phyloP scores from a whole-genome alignment of 768 basidiomycete species.

The Suillus hirtellus region DNA sequence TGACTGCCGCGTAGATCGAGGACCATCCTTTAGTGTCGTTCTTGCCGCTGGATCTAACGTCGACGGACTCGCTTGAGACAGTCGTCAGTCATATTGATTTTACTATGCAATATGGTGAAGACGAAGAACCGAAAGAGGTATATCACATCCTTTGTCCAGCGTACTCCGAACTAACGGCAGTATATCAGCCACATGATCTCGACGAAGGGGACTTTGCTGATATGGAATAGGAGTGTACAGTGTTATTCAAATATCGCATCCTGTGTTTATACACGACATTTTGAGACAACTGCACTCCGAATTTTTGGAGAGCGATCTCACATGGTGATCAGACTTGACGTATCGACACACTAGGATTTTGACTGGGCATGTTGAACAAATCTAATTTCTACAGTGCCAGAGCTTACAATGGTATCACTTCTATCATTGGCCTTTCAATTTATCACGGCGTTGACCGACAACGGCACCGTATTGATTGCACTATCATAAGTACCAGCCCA shows the following conservation, averaged over 20 bases:
- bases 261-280: background rate
- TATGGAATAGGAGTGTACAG: conserved; percentile 46
- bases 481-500: background rate
- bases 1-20: conserved; percentile 68
- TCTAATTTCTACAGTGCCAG: background rate
- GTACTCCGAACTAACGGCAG: conserved; percentile 17
- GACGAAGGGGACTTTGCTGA: conserved; percentile 91
- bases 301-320: background rate
- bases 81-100: conserved; percentile 97
- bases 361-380: background rate
- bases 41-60: conserved; percentile 88
- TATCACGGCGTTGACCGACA: background rate
- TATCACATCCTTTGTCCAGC: conserved; percentile 18
- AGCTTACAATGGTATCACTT: background rate
- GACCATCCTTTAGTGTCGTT: conserved; percentile 98
- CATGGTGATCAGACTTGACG: background rate
- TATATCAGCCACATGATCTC: conserved; percentile 78
- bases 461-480: background rate
- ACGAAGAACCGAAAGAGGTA: conserved; percentile 96
- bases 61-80: conserved; percentile 84
- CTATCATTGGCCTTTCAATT: background rate
- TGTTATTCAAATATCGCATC: background rate
- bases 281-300: background rate
- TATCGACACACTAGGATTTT: background rate
- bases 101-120: conserved; percentile 98